Evolutionary conservation across 805 yeast species (phyloP), one percentile per base, ranked within the genome.

Genomic region (Sporopachydermia lactativora): DNA sequence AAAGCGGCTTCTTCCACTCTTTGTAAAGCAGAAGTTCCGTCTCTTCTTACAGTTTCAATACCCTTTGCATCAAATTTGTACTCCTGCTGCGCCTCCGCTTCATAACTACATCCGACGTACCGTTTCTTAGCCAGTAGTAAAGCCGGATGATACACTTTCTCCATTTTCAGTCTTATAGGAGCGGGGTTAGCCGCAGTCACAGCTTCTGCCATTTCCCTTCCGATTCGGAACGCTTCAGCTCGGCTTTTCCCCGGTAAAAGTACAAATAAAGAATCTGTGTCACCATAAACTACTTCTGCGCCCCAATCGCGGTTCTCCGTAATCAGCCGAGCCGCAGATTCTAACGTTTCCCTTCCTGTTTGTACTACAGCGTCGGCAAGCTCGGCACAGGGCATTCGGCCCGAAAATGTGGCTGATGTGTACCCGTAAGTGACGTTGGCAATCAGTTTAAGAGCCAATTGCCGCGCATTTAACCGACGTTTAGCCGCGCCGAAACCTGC

Each of bases 391-490:
- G 98, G 97, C 98, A 92, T 92, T 46, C 98, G 64, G 0, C 98
- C 98, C 5, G 95, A 84, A 53, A 81, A 92, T 0, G 95, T 75
- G 0, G 98, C 98, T 1, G 96, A 81, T 0, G 96, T 71, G 53
- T 92, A 92, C 0, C 98, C 98, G 60, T 92, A 92, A 0, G 96
- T 89, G 5, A 92, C 98, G 57, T 86, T 88, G 1, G 98, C 96
- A 36, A 86, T 77, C 38, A 89, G 62, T 53, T 92, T 92, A 46
- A 92, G 62, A 0, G 96, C 97, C 35, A 83, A 55, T 49, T 92
- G 98, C 42, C 89, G 65, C 43, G 81, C 79, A 51, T 83, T 73
- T 52, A 81, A 72, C 3, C 81, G 59, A 42, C 72, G 70, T 19
- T 64, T 64, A n/a, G 13, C n/a, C 31, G n/a, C n/a, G n/a, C n/a